phyloP scores from a whole-genome alignment of 352 stramenopile species.

The Aphanomyces euteiches region DNA sequence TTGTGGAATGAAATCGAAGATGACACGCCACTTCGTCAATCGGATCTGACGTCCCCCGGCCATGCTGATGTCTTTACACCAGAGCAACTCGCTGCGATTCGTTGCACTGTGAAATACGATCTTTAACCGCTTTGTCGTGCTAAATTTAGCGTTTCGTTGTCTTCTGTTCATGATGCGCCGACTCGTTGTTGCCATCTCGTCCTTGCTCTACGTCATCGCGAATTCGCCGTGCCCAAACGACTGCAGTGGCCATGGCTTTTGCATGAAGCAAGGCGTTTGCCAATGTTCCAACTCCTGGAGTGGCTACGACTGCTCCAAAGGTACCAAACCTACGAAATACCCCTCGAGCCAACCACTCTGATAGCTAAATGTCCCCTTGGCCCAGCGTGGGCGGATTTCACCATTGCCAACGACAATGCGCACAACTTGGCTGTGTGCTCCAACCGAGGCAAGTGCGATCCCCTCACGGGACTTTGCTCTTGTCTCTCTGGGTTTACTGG shows the following conservation, averaged over 20 bases:
- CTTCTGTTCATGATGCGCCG: background rate
- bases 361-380: slow-evolving; percentile 60
- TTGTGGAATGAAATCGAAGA: slow-evolving; percentile 44
- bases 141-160: too few relatives aligned
- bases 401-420: slow-evolving; percentile 51
- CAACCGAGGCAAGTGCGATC: slow-evolving; percentile 71
- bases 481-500: slow-evolving; percentile 75
- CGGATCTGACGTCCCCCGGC: slow-evolving; percentile 19
- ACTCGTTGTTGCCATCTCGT: background rate
- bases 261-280: slow-evolving; percentile 52
- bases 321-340: slow-evolving; percentile 22
- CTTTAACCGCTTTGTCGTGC: too few relatives aligned
- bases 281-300: slow-evolving; percentile 46
- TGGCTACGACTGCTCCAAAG: slow-evolving; percentile 58
- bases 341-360: background rate
- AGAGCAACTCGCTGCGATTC: slow-evolving; percentile 11
- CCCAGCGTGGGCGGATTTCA: slow-evolving; percentile 66
- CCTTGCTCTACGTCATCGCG: background rate
- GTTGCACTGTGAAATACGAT: background rate
- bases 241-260: slow-evolving; percentile 66
- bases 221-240: slow-evolving; percentile 55
- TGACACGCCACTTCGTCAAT: background rate
- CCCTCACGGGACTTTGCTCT: slow-evolving; percentile 50
- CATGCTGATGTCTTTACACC: slow-evolving; percentile 14
- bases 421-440: slow-evolving; percentile 87